Percentiles rank a stretch among this genome's conserved stretches.
phyloP scores from a whole-genome alignment of 2,329 filamentous ascomycete genomes.

The Teratosphaeria viscida region DNA sequence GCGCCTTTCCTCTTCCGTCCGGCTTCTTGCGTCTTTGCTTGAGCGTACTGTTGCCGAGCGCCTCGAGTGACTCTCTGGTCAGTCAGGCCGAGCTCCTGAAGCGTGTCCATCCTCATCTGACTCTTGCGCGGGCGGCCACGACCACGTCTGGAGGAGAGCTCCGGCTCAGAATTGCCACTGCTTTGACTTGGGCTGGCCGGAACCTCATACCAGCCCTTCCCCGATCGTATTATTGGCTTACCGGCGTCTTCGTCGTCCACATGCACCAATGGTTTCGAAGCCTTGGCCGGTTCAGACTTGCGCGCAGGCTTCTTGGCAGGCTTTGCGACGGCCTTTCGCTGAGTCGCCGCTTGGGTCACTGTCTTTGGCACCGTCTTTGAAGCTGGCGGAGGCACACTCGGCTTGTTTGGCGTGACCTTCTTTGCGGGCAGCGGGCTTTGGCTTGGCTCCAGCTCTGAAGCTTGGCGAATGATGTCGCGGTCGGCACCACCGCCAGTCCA shows the following conservation, averaged over 20 bases:
- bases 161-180: not conserved
- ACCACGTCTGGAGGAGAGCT: not conserved
- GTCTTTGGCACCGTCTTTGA: not conserved
- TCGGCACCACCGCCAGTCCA: slow-evolving; percentile 5
- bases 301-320: not conserved
- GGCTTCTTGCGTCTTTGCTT: not conserved
- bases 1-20: not conserved
- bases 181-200: slow-evolving; percentile 1
- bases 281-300: not conserved
- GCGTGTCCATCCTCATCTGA: not conserved
- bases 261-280: not conserved
- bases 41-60: not conserved
- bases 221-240: slow-evolving; percentile 8
- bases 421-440: not conserved
- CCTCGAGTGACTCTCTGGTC: not conserved
- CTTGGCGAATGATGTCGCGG: slow-evolving; percentile 6
- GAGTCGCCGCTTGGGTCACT: not conserved
- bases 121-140: slow-evolving; percentile 1
- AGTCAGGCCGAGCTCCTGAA: not conserved
- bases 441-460: not conserved
- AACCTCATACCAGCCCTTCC: slow-evolving; percentile 13
- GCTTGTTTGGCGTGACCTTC: not conserved
- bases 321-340: not conserved
- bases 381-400: not conserved
- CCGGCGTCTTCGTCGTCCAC: slow-evolving; percentile 1